Percentiles rank a stretch among this genome's conserved stretches.
Evolutionary conservation across 2,329 filamentous ascomycete genomes (phyloP).

Genomic region (Aspergillus pseudonomiae): DNA sequence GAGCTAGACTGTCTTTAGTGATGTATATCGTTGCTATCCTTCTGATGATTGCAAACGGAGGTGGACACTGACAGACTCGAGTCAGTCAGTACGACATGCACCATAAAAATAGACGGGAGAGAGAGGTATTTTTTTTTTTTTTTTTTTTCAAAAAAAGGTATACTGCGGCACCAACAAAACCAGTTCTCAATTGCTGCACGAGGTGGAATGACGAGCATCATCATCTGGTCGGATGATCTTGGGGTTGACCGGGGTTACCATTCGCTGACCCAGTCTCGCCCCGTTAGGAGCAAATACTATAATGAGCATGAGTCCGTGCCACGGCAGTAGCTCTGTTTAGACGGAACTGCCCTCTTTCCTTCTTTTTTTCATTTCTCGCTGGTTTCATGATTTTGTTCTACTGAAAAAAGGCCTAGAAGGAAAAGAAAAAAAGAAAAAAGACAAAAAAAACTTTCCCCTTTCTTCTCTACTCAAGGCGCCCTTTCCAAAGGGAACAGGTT

Average conservation of each 20-base stretch:
- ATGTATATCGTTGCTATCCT: neutral
- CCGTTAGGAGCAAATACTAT: constrained; percentile 2
- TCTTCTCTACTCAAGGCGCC: neutral
- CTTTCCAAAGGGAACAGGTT: neutral
- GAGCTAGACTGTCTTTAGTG: neutral
- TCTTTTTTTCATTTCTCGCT: neutral
- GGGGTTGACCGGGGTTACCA: constrained; percentile 14
- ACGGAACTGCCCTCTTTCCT: constrained; percentile 1
- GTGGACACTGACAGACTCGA: neutral
- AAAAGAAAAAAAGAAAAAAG: neutral
- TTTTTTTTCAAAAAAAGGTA: neutral
- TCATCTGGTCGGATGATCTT: constrained; percentile 19
- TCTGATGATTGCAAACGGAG: neutral
- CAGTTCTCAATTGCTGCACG: neutral
- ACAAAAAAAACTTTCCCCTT: too few species aligned
- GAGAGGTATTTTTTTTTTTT: too few species aligned
- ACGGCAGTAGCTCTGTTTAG: constrained; percentile 8
- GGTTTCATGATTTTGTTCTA: neutral
- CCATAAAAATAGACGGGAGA: neutral
- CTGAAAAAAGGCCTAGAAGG: neutral
- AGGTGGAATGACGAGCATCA: constrained; percentile 8
- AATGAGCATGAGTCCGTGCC: constrained; percentile 14
- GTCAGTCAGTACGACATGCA: neutral
- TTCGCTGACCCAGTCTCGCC: constrained; percentile 10
- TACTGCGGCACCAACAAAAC: neutral